Evolutionary conservation across 192 early-diverging fungal species (phyloP), one percentile per base, ranked within the genome.

Genomic region (Lunasporangiospora selenospora): DNA sequence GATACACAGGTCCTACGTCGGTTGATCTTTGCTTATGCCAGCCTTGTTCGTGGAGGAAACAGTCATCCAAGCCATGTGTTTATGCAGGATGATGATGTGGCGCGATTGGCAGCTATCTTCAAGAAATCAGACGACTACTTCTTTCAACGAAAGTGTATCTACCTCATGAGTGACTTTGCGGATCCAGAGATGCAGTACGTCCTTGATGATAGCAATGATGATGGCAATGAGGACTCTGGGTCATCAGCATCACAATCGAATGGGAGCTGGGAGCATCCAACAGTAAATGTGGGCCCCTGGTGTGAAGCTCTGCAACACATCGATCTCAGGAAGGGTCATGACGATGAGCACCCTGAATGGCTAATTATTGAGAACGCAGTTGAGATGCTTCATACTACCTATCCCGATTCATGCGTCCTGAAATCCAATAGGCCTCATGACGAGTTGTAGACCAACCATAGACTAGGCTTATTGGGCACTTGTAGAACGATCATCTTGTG

Each of bases 151-250:
- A 62, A 58, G 55, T 57, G 45, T 27, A 30, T 73, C 34, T 63
- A 58, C 32, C 34, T 73, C 42, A 62, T 73, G 59, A 53, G 46
- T 15, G 69, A 73, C 12, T 73, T 62, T 18, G 69, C 60, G 0
- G 69, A 73, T 29, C 69, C 69, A 4, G 60, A 73, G 29, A 63
- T 73, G 60, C 53, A 63, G 60, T 62, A 48, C 40, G 36, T 59
- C 44, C 33, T 33, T 16, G 34, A 59, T 27, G 4, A 13, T 45
- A 16, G 32, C 48, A 53, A 42, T 15, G 48, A 61, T 15, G 27
- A 19, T 11, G 42, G 53, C 4, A 21, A 23, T 3, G 11, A 42
- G 24, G 23, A 24, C 15, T n/a, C n/a, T n/a, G n/a, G n/a, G n/a
- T n/a, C n/a, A n/a, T n/a, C n/a, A n/a, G n/a, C n/a, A n/a, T n/a